Evolutionary conservation across 2,329 filamentous ascomycete genomes (phyloP).

Genomic region (Dactylella cylindrospora): DNA sequence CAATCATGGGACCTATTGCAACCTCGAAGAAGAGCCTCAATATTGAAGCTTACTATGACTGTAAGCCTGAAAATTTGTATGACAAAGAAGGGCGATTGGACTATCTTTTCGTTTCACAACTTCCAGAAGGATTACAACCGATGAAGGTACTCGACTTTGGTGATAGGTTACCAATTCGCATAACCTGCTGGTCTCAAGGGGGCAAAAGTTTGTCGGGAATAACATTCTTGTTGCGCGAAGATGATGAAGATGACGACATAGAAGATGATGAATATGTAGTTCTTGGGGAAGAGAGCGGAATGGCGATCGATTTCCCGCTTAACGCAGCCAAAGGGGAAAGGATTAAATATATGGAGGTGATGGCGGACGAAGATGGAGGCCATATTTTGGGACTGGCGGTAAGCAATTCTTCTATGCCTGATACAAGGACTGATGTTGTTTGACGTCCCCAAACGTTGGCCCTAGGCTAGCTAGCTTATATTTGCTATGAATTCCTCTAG

Average conservation of each 20-base stretch:
- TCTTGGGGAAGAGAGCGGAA: background rate
- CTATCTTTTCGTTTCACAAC: too few relatives aligned
- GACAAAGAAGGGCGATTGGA: too few relatives aligned
- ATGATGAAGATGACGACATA: too few relatives aligned
- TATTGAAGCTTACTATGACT: background rate
- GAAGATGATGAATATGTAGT: background rate
- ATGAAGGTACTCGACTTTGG: slow-evolving; percentile 2
- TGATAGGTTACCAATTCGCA: background rate
- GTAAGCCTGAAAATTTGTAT: too few relatives aligned
- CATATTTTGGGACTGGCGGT: background rate
- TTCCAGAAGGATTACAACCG: too few relatives aligned
- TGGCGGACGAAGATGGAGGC: background rate
- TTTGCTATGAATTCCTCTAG: slow-evolving; percentile 1
- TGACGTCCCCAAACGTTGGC: too few relatives aligned
- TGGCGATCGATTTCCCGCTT: slow-evolving; percentile 9
- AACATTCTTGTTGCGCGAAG: background rate
- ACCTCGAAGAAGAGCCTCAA: too few relatives aligned
- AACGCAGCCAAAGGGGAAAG: background rate
- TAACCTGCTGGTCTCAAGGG: slow-evolving; percentile 1
- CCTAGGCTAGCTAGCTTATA: too few relatives aligned
- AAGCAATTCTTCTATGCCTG: background rate
- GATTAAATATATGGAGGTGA: slow-evolving; percentile 3
- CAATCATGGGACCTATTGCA: too few relatives aligned
- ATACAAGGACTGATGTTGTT: too few relatives aligned
- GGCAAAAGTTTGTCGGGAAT: background rate